These are phyloP conservation scores for Madurella fahalii DNA, from an alignment of 2,329 filamentous ascomycete genomes.

Conservation along the genomic window DNA sequence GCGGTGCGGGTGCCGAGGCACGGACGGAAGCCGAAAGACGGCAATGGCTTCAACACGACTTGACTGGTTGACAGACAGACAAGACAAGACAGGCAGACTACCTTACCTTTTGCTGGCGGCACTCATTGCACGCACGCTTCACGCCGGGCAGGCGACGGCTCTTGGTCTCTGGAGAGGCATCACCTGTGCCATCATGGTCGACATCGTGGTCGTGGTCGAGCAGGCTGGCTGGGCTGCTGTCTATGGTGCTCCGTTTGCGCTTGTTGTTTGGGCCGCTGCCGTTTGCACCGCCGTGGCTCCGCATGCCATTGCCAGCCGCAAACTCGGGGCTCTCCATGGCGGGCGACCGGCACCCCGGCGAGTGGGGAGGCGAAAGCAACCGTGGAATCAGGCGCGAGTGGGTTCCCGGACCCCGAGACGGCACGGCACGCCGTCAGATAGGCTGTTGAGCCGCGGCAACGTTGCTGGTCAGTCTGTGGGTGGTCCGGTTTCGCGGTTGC, in stretches of 20 bases:
- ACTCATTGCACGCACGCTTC: slow-evolving; percentile 81
- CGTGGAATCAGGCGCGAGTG: slow-evolving; percentile 8
- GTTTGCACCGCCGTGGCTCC: slow-evolving; percentile 42
- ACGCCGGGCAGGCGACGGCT: slow-evolving; percentile 57
- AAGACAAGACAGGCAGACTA: slow-evolving; percentile 24
- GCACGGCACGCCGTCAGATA: slow-evolving; percentile 22
- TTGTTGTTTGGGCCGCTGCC: slow-evolving; percentile 40
- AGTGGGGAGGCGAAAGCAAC: slow-evolving; percentile 10
- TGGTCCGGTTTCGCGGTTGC: slow-evolving; percentile 30
- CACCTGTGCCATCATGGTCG: slow-evolving; percentile 48
- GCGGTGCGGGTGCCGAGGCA: slow-evolving; percentile 8
- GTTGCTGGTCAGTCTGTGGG: slow-evolving; percentile 13
- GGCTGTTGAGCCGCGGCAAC: slow-evolving; percentile 23
- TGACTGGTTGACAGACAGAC: slow-evolving; percentile 2
- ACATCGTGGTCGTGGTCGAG: slow-evolving; percentile 49
- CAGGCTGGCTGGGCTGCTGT: slow-evolving; percentile 59
- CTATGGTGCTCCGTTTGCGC: slow-evolving; percentile 57
- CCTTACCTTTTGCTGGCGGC: slow-evolving; percentile 70
- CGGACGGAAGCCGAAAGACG: background rate
- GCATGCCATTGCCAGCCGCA: slow-evolving; percentile 37
- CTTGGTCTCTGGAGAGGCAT: slow-evolving; percentile 26
- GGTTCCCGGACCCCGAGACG: slow-evolving; percentile 21
- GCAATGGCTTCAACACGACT: slow-evolving; percentile 13
- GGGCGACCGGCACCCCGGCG: slow-evolving; percentile 6
- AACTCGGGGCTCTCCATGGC: slow-evolving; percentile 37